Evolutionary conservation across 2,329 filamentous ascomycete genomes (phyloP).

Genomic region (Botryosphaeria dothidea): DNA sequence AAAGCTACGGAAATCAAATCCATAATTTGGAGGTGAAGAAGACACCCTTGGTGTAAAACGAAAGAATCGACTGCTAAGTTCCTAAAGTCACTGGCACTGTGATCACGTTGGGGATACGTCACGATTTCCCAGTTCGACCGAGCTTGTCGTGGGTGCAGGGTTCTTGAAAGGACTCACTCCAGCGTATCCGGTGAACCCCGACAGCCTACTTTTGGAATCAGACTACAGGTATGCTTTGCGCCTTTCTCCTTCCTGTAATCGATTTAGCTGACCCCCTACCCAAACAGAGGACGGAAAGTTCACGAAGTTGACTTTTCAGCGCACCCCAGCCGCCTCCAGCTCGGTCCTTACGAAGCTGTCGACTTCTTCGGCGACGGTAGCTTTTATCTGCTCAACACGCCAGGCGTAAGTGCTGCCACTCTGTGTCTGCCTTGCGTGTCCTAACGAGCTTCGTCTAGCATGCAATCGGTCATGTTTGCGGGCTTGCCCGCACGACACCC

Average conservation of each 20-base stretch:
- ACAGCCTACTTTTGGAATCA: neutral
- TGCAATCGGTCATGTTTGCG: slow-evolving; percentile 52
- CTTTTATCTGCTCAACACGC: slow-evolving; percentile 57
- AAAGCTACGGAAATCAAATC: neutral
- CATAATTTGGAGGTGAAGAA: slow-evolving; percentile 22
- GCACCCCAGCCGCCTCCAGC: slow-evolving; percentile 21
- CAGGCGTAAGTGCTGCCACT: slow-evolving; percentile 36
- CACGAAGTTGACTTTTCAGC: slow-evolving; percentile 37
- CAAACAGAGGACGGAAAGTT: slow-evolving; percentile 24
- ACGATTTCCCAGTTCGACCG: neutral
- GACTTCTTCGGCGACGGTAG: slow-evolving; percentile 60
- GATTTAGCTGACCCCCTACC: neutral
- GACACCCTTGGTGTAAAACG: neutral
- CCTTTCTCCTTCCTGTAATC: too few species aligned
- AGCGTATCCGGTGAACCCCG: neutral
- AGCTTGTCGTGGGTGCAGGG: neutral
- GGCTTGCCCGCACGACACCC: slow-evolving; percentile 45
- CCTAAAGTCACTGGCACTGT: neutral
- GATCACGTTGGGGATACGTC: neutral
- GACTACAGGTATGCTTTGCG: slow-evolving; percentile 1
- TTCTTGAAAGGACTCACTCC: neutral
- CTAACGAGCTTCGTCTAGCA: slow-evolving; percentile 31
- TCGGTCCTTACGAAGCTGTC: slow-evolving; percentile 49
- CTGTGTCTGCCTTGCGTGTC: neutral
- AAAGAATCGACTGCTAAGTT: neutral